Percentiles rank a stretch among this genome's conserved stretches.
phyloP scores from a whole-genome alignment of 345 rosid genomes.

The Syzygium aqueum region DNA sequence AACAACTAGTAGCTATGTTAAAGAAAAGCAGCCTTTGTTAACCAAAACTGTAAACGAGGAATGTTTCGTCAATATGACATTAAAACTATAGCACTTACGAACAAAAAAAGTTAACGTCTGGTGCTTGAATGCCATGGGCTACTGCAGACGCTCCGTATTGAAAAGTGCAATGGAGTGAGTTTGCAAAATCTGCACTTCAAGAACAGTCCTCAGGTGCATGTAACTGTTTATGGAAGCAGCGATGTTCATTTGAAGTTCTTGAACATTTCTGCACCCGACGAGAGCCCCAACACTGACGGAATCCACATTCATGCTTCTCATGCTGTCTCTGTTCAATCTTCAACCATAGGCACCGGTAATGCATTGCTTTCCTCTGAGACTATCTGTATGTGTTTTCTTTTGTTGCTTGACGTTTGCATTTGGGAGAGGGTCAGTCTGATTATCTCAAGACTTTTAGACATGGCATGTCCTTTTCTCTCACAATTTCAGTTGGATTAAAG shows the following conservation, averaged over 20 bases:
- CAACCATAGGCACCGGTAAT: conserved; percentile 7
- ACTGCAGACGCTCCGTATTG: not conserved
- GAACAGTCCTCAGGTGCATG: not conserved
- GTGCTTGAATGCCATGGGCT: not conserved
- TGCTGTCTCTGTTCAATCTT: conserved; percentile 1
- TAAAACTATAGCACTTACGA: too few species aligned
- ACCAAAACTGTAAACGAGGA: too few species aligned
- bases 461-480: not conserved
- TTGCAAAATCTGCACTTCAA: not conserved
- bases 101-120: not conserved
- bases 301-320: conserved; percentile 13
- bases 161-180: not conserved
- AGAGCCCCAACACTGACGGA: conserved; percentile 44
- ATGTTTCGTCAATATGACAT: too few species aligned
- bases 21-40: too few species aligned
- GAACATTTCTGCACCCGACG: conserved; percentile 5
- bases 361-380: not conserved
- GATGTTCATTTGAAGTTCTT: not conserved
- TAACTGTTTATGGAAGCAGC: not conserved
- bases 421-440: not conserved
- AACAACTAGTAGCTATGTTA: too few species aligned
- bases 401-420: not conserved
- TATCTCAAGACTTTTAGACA: not conserved
- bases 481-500: not conserved
- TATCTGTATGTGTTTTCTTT: not conserved